These are phyloP conservation scores for Eucommia ulmoides DNA, from an alignment of 257 asterid genomes.

Conservation along the genomic window DNA sequence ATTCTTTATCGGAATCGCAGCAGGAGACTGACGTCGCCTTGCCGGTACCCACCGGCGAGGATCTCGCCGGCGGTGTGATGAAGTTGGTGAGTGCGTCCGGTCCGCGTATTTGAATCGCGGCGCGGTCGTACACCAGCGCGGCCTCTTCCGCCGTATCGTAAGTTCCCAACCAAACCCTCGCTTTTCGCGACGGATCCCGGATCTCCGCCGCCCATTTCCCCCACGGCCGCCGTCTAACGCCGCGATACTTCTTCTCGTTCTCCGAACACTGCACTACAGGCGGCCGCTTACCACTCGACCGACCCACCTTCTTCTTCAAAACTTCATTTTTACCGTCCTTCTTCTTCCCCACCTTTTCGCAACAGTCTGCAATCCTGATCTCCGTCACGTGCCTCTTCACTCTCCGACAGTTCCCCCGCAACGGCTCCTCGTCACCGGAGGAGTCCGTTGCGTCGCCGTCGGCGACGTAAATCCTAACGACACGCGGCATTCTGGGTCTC, in stretches of 20 bases:
- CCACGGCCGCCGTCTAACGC: slow-evolving; percentile 78
- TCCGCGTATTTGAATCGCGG: slow-evolving; percentile 50
- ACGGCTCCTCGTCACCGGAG: slow-evolving; percentile 31
- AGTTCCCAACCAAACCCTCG: slow-evolving; percentile 68
- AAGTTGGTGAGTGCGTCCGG: slow-evolving; percentile 44
- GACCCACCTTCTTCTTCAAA: no score
- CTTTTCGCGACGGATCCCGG: slow-evolving; percentile 40
- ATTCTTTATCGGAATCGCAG: slow-evolving; percentile 24
- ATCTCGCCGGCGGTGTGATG: slow-evolving; percentile 18
- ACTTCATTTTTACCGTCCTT: background rate
- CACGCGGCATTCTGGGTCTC: slow-evolving; percentile 17
- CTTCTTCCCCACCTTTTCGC: background rate
- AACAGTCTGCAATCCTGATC: slow-evolving; percentile 19
- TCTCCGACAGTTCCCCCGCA: slow-evolving; percentile 7
- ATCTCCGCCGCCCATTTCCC: slow-evolving; percentile 91
- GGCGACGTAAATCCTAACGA: slow-evolving; percentile 40
- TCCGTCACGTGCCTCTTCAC: slow-evolving; percentile 36
- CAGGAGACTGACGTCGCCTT: slow-evolving; percentile 15
- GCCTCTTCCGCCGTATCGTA: slow-evolving; percentile 73
- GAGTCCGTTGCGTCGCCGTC: slow-evolving; percentile 79
- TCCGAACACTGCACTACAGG: no score
- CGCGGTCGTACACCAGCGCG: slow-evolving; percentile 52
- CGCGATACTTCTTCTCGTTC: slow-evolving; percentile 40
- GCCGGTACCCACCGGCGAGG: background rate
- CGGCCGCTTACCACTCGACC: no score